A percentile compares a stretch with the other conserved stretches of the same genome.
Conservation (phyloP, 2,329 filamentous ascomycete genomes). For the Fusarium sp. region DNA sequence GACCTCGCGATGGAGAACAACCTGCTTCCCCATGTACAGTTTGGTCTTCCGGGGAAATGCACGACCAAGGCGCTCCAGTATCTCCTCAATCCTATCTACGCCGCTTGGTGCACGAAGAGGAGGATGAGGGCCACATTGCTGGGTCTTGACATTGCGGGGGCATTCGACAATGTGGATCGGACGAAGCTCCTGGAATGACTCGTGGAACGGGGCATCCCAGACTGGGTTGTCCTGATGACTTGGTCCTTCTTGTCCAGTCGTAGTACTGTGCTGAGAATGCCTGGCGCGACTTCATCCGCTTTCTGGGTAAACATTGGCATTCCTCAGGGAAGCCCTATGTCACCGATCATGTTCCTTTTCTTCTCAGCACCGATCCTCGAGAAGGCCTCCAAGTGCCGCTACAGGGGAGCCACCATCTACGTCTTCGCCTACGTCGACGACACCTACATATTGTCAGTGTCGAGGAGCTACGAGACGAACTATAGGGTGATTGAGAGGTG, state of each 20-base stretch:
- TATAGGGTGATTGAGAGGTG: background rate
- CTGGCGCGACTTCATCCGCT: background rate
- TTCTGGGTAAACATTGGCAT: conserved; percentile 21
- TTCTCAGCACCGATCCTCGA: conserved; percentile 9
- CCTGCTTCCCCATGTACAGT: conserved; percentile 12
- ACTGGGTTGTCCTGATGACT: background rate
- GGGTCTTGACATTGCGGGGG: conserved; percentile 13
- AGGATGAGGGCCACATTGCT: background rate
- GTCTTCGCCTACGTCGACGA: conserved; percentile 13
- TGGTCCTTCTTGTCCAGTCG: conserved; percentile 14
- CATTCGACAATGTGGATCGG: conserved; percentile 5
- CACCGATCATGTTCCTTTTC: conserved; percentile 18
- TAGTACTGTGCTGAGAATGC: conserved; percentile 3
- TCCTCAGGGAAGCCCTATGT: conserved; percentile 14
- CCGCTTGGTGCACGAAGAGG: background rate
- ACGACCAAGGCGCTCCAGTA: conserved; percentile 2
- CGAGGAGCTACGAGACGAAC: background rate
- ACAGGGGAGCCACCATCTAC: background rate
- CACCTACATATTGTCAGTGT: conserved; percentile 10
- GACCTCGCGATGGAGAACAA: background rate
- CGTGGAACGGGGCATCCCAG: background rate
- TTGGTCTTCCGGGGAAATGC: conserved; percentile 1
- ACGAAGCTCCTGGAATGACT: background rate
- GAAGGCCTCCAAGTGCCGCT: background rate
- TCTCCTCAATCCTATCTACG: background rate